These are phyloP conservation scores for Paecilomyces formosus DNA, from an alignment of 2,329 filamentous ascomycete genomes.

Conservation along the genomic window DNA sequence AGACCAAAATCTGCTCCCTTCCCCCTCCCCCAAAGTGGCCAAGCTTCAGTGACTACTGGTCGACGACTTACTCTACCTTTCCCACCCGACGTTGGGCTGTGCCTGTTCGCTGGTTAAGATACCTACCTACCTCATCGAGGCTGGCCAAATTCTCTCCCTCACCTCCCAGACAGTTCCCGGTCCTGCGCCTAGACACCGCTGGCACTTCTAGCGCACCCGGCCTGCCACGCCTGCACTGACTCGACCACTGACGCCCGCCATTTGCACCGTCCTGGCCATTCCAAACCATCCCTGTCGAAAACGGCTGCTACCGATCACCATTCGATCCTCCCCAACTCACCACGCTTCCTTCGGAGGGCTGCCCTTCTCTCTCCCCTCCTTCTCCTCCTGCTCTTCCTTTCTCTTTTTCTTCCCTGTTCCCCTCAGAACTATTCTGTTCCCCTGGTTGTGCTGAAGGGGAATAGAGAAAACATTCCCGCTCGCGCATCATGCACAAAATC, in stretches of 20 bases:
- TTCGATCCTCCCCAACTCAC: conserved; percentile 1
- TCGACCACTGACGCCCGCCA: background rate
- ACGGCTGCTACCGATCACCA: conserved; percentile 8
- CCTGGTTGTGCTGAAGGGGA: conserved; percentile 26
- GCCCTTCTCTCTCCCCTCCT: background rate
- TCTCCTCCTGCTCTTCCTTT: conserved; percentile 1
- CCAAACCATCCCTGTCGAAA: conserved; percentile 24
- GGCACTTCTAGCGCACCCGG: conserved; percentile 1
- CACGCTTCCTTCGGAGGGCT: background rate
- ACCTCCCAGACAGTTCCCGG: background rate
- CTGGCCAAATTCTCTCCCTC: background rate
- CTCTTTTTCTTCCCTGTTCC: conserved; percentile 6
- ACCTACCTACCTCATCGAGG: background rate
- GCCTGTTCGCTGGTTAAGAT: background rate
- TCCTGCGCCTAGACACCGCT: conserved; percentile 1
- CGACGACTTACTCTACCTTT: background rate
- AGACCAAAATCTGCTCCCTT: background rate
- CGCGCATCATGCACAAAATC: conserved; percentile 56
- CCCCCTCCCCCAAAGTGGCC: background rate
- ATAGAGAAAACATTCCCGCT: conserved; percentile 20
- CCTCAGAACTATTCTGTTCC: conserved; percentile 14
- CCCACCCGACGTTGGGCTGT: background rate
- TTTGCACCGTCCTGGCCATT: conserved; percentile 8
- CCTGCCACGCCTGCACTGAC: background rate
- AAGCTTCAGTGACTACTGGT: background rate